Conservation (phyloP, 106 monocot genomes). For the Dioscorea alata region DNA sequence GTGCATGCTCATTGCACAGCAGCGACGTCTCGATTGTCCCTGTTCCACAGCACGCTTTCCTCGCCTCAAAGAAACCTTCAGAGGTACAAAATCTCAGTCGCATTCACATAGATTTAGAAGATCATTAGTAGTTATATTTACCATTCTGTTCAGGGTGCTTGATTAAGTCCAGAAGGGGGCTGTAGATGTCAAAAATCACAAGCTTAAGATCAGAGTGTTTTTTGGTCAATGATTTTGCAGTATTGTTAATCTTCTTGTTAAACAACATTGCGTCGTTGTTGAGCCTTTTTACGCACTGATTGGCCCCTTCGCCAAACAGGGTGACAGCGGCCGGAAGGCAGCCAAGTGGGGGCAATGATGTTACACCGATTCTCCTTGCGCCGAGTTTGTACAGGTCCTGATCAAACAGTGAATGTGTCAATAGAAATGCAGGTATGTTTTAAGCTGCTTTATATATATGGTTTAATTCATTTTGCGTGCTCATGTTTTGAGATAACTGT, state of each 20-base stretch:
- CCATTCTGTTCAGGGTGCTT: conserved; percentile 40
- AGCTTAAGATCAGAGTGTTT: conserved; percentile 50
- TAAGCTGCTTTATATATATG: too few species aligned
- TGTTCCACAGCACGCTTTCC: conserved; percentile 87
- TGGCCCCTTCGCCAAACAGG: conserved; percentile 49
- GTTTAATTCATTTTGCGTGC: too few species aligned
- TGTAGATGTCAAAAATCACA: conserved; percentile 77
- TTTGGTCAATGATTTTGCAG: conserved; percentile 31
- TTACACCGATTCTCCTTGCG: conserved; percentile 72
- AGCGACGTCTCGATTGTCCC: conserved; percentile 90
- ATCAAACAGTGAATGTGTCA: neutral
- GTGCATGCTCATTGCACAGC: conserved; percentile 60
- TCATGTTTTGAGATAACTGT: too few species aligned
- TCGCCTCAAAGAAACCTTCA: conserved; percentile 71
- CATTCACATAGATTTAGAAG: neutral
- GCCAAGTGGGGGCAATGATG: conserved; percentile 72
- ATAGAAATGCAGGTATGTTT: too few species aligned
- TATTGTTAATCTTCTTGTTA: conserved; percentile 53
- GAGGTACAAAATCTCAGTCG: neutral
- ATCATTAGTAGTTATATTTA: conserved; percentile 4
- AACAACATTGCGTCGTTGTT: conserved; percentile 63
- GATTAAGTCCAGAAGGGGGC: conserved; percentile 62
- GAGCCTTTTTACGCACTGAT: conserved; percentile 50
- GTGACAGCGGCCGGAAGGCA: conserved; percentile 85
- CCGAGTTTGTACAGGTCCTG: conserved; percentile 61